Base-by-base conservation (phyloP, 257 asterid genomes). In the Primulina tabacum region DNA sequence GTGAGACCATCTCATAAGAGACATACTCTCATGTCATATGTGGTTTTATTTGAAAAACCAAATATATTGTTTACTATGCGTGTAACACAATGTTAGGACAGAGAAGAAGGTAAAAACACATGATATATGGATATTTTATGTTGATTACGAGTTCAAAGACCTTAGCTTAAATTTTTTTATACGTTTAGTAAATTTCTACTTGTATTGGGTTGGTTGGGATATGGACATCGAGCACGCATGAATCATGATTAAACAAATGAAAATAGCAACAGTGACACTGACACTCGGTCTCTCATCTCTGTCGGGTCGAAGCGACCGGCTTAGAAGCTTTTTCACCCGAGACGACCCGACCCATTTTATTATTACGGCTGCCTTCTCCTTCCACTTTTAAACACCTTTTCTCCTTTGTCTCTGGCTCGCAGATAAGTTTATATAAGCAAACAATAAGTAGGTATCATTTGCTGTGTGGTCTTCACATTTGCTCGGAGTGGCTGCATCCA, bases 291-390 rank as follows among this genome's bases (percentile, higher is more conserved):
- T 77, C 30, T 70, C 79, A 63, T 59, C 40, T 74, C 83, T 59
- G 67, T 77, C 76, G 69, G 84, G 64, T 67, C 86, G 75, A 88
- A 88, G 91, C 84, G 79, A 85, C 82, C 89, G 82, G 82, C 64
- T 55, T 10, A 33, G 17, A 43, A 60, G 40, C 57, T 43, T 69
- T 29, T 21, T 21, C 24, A 21, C 24, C 60, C 30, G 58, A 56
- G 77, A 84, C 86, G 81, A 73, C 69, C 83, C 82, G 62, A 53
- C 24, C 59, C 53, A 1, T 37, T 53, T 71, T 80, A 77, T 75
- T 86, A 77, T 68, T 67, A 60, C 75, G 65, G 56, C 29, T 9
- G 61, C 33, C 75, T 62, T 28, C 30, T 28, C 30, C 30, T 28
- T 28, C 30, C 30, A 28, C 30, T 28, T 70, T 70, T 26, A 50